Percentiles rank a stretch among this genome's conserved stretches.
Evolutionary conservation across 306 rosid genomes (phyloP).

Genomic region (Prunus davidiana): DNA sequence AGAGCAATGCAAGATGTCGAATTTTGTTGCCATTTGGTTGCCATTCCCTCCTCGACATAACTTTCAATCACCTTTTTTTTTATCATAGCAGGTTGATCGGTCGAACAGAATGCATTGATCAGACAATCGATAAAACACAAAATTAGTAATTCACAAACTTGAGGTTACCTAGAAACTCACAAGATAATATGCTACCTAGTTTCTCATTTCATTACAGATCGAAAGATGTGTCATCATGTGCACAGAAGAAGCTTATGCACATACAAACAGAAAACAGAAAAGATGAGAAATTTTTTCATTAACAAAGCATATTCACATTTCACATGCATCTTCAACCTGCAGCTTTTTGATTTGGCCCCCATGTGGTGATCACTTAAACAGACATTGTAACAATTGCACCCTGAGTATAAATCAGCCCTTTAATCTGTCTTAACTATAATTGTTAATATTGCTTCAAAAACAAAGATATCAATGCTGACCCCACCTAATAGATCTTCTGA

Average conservation of each 20-base stretch:
- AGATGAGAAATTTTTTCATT: not conserved
- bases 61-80: not conserved
- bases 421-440: not conserved
- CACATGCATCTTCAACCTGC: slow-evolving; percentile 29
- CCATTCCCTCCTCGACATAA: not conserved
- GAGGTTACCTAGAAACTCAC: too few species aligned
- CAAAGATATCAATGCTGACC: not conserved
- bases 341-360: slow-evolving; percentile 21
- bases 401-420: not conserved
- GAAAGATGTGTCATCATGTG: slow-evolving; percentile 21
- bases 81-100: too few species aligned
- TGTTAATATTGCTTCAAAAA: not conserved
- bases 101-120: too few species aligned
- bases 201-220: too few species aligned
- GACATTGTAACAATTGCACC: too few species aligned
- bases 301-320: slow-evolving; percentile 34
- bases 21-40: too few species aligned
- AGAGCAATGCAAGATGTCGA: not conserved
- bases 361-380: slow-evolving; percentile 27
- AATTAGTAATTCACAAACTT: too few species aligned
- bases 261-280: slow-evolving; percentile 12
- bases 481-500: slow-evolving; percentile 6
- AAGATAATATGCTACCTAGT: too few species aligned
- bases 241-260: slow-evolving; percentile 7
- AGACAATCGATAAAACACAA: too few species aligned